phyloP scores from a whole-genome alignment of 2,329 filamentous ascomycete species.

The Aspergillus japonicus region DNA sequence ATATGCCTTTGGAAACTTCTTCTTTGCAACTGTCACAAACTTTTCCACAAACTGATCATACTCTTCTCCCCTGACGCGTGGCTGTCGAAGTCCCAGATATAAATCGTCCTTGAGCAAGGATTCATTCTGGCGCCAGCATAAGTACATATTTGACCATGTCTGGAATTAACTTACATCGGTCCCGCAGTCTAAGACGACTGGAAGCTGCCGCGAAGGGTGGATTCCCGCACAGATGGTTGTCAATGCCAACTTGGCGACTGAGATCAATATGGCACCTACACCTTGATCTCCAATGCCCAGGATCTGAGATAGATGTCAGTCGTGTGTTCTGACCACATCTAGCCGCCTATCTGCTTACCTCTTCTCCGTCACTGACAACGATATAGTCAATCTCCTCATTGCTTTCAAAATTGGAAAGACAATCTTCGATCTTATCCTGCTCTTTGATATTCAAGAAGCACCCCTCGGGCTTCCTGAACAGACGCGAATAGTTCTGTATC shows the following conservation, averaged over 20 bases:
- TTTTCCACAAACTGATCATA: constrained; percentile 76
- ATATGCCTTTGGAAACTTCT: constrained; percentile 74
- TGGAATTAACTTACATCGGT: constrained; percentile 58
- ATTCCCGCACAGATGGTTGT: constrained; percentile 86
- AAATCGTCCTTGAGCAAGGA: constrained; percentile 71
- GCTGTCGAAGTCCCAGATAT: constrained; percentile 72
- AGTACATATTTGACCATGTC: constrained; percentile 5
- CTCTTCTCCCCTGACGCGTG: constrained; percentile 64
- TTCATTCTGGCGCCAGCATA: constrained; percentile 55
- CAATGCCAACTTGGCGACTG: constrained; percentile 76
- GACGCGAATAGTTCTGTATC: constrained; percentile 75
- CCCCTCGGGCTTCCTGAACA: constrained; percentile 77
- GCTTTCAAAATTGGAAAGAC: constrained; percentile 66
- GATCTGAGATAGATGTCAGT: constrained; percentile 53
- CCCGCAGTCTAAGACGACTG: constrained; percentile 81
- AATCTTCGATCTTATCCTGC: constrained; percentile 62
- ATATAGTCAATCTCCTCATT: constrained; percentile 82
- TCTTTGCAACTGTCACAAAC: constrained; percentile 67
- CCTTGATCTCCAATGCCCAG: constrained; percentile 89
- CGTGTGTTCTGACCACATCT: no score
- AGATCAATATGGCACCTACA: constrained; percentile 80
- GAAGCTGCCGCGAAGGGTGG: constrained; percentile 73
- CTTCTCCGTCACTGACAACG: constrained; percentile 71
- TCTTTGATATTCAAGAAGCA: constrained; percentile 77
- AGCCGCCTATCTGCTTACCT: constrained; percentile 30